A percentile compares a stretch with the other conserved stretches of the same genome.
These are phyloP conservation scores for Malassezia arunalokei DNA, from an alignment of 1,284 basidiomycete species.

Conservation along the genomic window DNA sequence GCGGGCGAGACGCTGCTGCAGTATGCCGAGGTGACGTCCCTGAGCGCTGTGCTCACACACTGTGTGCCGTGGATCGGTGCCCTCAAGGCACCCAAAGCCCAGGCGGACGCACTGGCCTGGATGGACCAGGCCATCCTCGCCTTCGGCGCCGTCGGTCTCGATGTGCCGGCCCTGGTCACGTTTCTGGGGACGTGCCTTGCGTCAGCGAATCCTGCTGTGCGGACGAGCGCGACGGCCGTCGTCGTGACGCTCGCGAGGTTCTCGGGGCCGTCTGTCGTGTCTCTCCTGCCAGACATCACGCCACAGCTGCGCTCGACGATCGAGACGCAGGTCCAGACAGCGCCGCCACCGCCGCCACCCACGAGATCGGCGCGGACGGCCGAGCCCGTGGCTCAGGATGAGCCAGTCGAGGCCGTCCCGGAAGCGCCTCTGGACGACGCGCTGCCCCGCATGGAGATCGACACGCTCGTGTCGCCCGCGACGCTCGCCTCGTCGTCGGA, in stretches of 20 bases:
- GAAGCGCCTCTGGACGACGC: constrained; percentile 59
- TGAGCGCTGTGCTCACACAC: constrained; percentile 87
- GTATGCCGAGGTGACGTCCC: constrained; percentile 81
- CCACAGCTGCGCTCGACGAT: constrained; percentile 62
- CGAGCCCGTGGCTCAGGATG: constrained; percentile 4
- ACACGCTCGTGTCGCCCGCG: constrained; percentile 71
- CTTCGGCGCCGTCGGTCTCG: constrained; percentile 79
- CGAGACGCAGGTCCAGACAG: constrained; percentile 57
- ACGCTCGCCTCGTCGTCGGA: constrained; percentile 78
- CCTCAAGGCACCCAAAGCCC: constrained; percentile 82
- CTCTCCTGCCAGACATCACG: constrained; percentile 79
- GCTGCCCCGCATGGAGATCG: constrained; percentile 87
- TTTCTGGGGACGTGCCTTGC: constrained; percentile 76
- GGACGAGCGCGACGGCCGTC: constrained; percentile 86
- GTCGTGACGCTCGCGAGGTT: constrained; percentile 83
- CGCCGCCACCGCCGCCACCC: constrained; percentile 59
- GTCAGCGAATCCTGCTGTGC: constrained; percentile 86
- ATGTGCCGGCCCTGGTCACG: constrained; percentile 72
- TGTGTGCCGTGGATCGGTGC: constrained; percentile 40
- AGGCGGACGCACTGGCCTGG: constrained; percentile 83
- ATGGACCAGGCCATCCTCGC: constrained; percentile 77
- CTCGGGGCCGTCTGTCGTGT: constrained; percentile 73
- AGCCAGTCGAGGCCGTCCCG: constrained; percentile 14
- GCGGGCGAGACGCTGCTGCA: constrained; percentile 73
- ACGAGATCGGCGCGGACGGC: constrained; percentile 31